Conservation (phyloP, 805 yeast genomes). For the Metschnikowia cerradonensis region DNA sequence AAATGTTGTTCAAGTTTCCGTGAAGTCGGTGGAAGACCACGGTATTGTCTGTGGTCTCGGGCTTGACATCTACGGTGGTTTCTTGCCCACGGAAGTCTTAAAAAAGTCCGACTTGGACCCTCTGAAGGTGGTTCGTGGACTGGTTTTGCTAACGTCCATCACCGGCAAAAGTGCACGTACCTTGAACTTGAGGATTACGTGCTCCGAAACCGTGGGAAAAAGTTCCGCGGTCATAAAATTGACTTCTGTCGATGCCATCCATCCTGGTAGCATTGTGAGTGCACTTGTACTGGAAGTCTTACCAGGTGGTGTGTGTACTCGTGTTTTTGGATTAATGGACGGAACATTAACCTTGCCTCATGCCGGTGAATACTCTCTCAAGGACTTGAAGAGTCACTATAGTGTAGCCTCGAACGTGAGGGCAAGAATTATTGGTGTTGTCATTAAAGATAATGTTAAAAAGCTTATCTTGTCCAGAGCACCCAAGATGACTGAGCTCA, state of each 20-base stretch:
- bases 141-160: conserved; percentile 58
- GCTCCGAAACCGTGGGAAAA: conserved; percentile 44
- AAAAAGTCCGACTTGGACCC: conserved; percentile 32
- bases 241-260: conserved; percentile 71
- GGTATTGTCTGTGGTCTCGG: conserved; percentile 81
- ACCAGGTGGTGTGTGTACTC: conserved; percentile 63
- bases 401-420: conserved; percentile 64
- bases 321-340: conserved; percentile 68
- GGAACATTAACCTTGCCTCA: conserved; percentile 72
- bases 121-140: conserved; percentile 50
- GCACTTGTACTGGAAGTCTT: conserved; percentile 60
- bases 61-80: conserved; percentile 54
- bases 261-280: conserved; percentile 82
- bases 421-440: conserved; percentile 66
- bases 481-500: conserved; percentile 48
- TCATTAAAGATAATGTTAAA: conserved; percentile 47
- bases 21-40: conserved; percentile 84
- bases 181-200: conserved; percentile 50
- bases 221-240: conserved; percentile 46
- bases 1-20: conserved; percentile 67
- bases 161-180: conserved; percentile 48
- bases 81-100: conserved; percentile 69
- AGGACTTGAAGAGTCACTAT: conserved; percentile 55
- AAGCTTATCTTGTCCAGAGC: conserved; percentile 61
- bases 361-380: conserved; percentile 42